These are phyloP conservation scores for Lactifluus rugatus DNA, from an alignment of 768 basidiomycete species.

Conservation along the genomic window DNA sequence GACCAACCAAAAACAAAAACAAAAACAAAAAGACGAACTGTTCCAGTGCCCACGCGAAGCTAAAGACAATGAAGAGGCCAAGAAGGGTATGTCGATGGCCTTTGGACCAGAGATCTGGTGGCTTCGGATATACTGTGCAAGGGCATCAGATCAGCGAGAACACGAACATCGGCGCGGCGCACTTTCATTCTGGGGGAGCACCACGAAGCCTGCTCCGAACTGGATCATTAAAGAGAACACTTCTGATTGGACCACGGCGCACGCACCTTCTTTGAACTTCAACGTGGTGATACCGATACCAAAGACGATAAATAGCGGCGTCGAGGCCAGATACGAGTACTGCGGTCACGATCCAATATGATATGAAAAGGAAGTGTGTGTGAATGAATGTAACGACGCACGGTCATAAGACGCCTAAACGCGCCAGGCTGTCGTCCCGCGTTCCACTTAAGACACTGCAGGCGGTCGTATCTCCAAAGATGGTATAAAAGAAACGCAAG, in stretches of 20 bases:
- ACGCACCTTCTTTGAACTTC: constrained; percentile 65
- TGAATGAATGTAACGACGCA: constrained; percentile 21
- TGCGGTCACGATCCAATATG: constrained; percentile 24
- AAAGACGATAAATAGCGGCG: constrained; percentile 59
- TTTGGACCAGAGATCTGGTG: constrained; percentile 41
- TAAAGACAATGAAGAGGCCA: constrained; percentile 62
- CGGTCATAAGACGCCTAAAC: constrained; percentile 87
- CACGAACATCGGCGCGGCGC: constrained; percentile 21
- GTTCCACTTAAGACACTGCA: constrained; percentile 67
- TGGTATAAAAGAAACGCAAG: constrained; percentile 57
- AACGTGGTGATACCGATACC: constrained; percentile 49
- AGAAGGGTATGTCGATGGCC: constrained; percentile 45
- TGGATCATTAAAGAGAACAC: not conserved
- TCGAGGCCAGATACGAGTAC: constrained; percentile 70
- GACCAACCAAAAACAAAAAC: not conserved
- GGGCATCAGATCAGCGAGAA: too few species aligned
- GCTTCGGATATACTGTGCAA: constrained; percentile 54
- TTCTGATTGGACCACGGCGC: not conserved
- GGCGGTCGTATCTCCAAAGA: constrained; percentile 73
- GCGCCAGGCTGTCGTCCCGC: constrained; percentile 71
- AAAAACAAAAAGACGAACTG: constrained; percentile 37
- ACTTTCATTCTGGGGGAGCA: constrained; percentile 27
- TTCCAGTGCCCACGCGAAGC: constrained; percentile 68
- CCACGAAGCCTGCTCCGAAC: constrained; percentile 20
- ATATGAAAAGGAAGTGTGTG: not conserved